Evolutionary conservation across 495 filamentous ascomycete genomes (phyloP), one percentile per base, ranked within the genome.

Genomic region (Saxophila tyrrhenica): DNA sequence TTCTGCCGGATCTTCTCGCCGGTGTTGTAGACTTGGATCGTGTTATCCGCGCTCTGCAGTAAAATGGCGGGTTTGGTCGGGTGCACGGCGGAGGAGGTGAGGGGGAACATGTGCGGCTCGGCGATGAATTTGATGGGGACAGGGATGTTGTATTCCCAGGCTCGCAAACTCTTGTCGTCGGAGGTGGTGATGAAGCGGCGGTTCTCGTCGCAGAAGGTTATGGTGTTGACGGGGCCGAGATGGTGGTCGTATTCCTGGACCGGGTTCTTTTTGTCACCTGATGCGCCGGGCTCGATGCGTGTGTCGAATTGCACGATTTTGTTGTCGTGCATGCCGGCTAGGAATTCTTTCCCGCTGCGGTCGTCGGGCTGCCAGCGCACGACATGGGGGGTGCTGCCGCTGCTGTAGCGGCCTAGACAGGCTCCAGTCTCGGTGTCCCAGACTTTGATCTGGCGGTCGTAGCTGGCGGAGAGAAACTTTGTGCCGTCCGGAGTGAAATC

Each of bases 231-330:
- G n/a, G 91, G 86, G 39, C 86, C 90, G 49, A 99, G 73, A 64
- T 99, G 92, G 71, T 97, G 90, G 68, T 97, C 90, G 71, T 99
- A 99, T 75, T 97, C 92, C 64, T 99, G 92, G 39, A 94, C 85
- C 39, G 90, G 73, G 16, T 56, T 61, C 29, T 54, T 56, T 21
- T 51, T 54, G 61, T 94, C 84, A 56, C 82, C 81, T 9, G 82
- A 82, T 1, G 17, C 17, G 23, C 8, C 10, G 35, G 46, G 17
- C 11, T 55, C 23, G 2, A 56, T 24, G 17, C 92, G 79, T 9
- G 84, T 90, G 67, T 99, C 92, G 70, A 94, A 99, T 64, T 99
- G 92, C 25, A 99, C 78, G 59, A 99, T 99, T 74, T 95, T 91
- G 71, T 98, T 97, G 72, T 99, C 92, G 19, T 86, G 89, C 84